Conservation (phyloP, 2,329 filamentous ascomycete genomes). For the Alternaria triticina region DNA sequence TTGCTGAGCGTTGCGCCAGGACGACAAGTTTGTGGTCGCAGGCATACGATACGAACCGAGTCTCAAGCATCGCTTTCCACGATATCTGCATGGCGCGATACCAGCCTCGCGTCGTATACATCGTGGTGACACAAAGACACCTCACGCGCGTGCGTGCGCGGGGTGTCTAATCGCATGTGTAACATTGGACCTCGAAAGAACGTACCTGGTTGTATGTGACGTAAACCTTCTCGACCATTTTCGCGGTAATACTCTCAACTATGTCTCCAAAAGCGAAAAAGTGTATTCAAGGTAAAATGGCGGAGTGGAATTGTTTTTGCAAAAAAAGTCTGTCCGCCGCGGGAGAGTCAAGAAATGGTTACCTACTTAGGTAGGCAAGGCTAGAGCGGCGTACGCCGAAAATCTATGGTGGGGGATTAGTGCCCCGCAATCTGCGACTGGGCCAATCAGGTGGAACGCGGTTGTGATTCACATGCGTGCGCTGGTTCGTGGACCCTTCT, state of each 20-base stretch:
- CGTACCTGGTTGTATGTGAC: slow-evolving; percentile 53
- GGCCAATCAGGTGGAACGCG: not conserved
- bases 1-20: not conserved
- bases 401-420: slow-evolving; percentile 10
- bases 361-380: slow-evolving; percentile 15
- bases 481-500: not conserved
- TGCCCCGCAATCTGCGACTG: not conserved
- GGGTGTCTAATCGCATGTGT: slow-evolving; percentile 13
- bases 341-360: slow-evolving; percentile 12
- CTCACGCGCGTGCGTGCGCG: slow-evolving; percentile 5
- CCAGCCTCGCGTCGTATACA: not conserved
- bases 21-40: too few species aligned
- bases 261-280: not conserved
- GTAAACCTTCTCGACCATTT: slow-evolving; percentile 52
- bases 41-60: not conserved
- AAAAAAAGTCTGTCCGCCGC: slow-evolving; percentile 16
- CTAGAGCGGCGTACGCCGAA: slow-evolving; percentile 14
- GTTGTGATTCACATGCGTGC: not conserved
- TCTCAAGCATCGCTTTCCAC: not conserved
- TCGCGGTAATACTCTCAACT: slow-evolving; percentile 17
- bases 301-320: not conserved
- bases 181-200: slow-evolving; percentile 11
- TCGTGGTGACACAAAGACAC: slow-evolving; percentile 6
- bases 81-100: not conserved
- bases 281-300: not conserved